Conservation (phyloP, 805 yeast genomes). For the Pichia manshurica region DNA sequence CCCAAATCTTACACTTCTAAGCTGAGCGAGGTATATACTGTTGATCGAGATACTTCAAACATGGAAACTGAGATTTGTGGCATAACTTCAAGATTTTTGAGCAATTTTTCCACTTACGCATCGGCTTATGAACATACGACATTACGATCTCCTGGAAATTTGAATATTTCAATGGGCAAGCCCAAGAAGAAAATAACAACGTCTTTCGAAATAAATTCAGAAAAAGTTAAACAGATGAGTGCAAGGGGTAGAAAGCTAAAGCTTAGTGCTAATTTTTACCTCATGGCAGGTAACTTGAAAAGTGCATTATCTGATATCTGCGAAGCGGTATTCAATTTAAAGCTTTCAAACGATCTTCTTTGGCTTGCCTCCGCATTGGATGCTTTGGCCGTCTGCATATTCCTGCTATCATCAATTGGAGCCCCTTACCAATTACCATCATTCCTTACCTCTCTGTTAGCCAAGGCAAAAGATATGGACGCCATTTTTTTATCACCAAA, state of each 20-base stretch:
- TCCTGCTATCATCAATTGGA: constrained; percentile 53
- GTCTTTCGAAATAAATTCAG: constrained; percentile 31
- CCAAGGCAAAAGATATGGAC: constrained; percentile 22
- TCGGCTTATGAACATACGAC: constrained; percentile 74
- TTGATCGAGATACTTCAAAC: constrained; percentile 21
- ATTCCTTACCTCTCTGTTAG: constrained; percentile 22
- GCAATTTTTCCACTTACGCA: constrained; percentile 60
- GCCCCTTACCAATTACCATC: constrained; percentile 46
- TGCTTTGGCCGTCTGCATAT: constrained; percentile 61
- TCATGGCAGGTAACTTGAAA: constrained; percentile 71
- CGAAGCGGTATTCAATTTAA: constrained; percentile 61
- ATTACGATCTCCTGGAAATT: constrained; percentile 70
- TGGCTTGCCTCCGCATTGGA: constrained; percentile 92
- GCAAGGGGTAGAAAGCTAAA: constrained; percentile 72
- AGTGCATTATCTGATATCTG: constrained; percentile 69
- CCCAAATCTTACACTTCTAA: constrained; percentile 23
- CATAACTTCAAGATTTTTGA: constrained; percentile 57
- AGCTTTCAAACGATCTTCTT: constrained; percentile 62
- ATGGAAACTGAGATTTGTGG: constrained; percentile 70
- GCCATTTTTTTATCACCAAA: constrained; percentile 28
- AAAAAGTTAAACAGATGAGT: constrained; percentile 33
- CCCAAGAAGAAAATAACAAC: constrained; percentile 24
- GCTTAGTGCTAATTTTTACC: constrained; percentile 65
- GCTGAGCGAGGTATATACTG: constrained; percentile 14
- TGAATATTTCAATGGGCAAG: constrained; percentile 17